Conservation (phyloP, 371 early-diverging fungal genomes). For the Apophysomyces elegans region DNA sequence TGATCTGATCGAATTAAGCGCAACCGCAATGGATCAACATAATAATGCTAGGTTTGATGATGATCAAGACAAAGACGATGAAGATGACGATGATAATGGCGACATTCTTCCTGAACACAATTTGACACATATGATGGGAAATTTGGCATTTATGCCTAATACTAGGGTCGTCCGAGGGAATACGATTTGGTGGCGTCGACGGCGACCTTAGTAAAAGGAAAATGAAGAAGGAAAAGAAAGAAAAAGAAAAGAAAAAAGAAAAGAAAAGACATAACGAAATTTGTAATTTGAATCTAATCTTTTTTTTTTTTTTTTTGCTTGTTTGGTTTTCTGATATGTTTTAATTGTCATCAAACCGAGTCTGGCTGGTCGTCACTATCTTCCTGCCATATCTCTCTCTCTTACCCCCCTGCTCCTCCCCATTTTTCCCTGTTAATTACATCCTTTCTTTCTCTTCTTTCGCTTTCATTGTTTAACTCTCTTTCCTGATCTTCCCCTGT, state of each 20-base stretch:
- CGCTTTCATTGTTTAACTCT: neutral
- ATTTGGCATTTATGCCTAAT: slow-evolving; percentile 36
- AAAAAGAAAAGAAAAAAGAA: no score
- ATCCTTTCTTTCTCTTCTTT: slow-evolving; percentile 1
- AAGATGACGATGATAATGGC: slow-evolving; percentile 21
- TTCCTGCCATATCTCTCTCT: neutral
- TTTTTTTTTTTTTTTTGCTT: neutral
- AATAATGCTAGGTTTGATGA: neutral
- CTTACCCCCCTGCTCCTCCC: neutral
- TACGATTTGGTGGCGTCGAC: slow-evolving; percentile 53
- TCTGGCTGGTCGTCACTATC: no score
- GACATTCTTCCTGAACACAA: slow-evolving; percentile 18
- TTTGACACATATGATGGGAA: slow-evolving; percentile 26
- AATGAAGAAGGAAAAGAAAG: no score
- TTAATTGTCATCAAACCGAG: no score
- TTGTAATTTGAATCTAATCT: slow-evolving; percentile 16
- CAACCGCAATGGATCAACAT: slow-evolving; percentile 27
- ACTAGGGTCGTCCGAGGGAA: slow-evolving; percentile 43
- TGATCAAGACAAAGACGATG: slow-evolving; percentile 10
- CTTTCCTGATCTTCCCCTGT: neutral
- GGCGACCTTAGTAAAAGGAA: slow-evolving; percentile 13
- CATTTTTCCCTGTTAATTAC: neutral
- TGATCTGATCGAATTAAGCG: slow-evolving; percentile 37
- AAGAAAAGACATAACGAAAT: neutral
- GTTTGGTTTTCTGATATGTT: neutral